These are phyloP conservation scores for Pyrus hybrid DNA, from an alignment of 331 rosid species.

Conservation along the genomic window DNA sequence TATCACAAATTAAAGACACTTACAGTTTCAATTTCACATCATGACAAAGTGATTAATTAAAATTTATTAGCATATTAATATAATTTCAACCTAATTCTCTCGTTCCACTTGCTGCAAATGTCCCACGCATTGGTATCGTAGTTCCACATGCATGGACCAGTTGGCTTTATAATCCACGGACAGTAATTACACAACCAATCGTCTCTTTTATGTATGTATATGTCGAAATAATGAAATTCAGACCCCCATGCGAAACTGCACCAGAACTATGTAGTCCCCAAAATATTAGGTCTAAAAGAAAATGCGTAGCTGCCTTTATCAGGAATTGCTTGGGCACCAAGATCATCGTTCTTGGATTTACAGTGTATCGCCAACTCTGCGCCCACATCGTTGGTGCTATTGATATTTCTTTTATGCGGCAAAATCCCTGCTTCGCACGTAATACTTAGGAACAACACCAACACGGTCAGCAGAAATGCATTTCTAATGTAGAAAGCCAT, in stretches of 20 bases:
- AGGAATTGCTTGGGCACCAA: not conserved
- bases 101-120: not conserved
- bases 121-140: not conserved
- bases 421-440: not conserved
- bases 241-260: not conserved
- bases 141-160: not conserved
- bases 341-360: conserved; percentile 3
- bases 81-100: not conserved
- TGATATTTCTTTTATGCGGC: not conserved
- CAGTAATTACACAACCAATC: not conserved
- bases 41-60: too few relatives aligned
- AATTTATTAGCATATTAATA: too few relatives aligned
- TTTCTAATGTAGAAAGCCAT: not conserved
- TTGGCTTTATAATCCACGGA: not conserved
- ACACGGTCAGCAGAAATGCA: not conserved
- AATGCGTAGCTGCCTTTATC: not conserved
- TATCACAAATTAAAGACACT: too few relatives aligned
- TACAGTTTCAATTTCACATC: too few relatives aligned
- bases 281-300: not conserved
- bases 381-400: not conserved
- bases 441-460: not conserved
- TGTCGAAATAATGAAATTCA: not conserved
- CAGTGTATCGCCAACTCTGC: not conserved
- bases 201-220: not conserved
- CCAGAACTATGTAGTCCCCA: not conserved